phyloP scores from a whole-genome alignment of 192 early-diverging fungal genomes.

The Pilaira anomala region DNA sequence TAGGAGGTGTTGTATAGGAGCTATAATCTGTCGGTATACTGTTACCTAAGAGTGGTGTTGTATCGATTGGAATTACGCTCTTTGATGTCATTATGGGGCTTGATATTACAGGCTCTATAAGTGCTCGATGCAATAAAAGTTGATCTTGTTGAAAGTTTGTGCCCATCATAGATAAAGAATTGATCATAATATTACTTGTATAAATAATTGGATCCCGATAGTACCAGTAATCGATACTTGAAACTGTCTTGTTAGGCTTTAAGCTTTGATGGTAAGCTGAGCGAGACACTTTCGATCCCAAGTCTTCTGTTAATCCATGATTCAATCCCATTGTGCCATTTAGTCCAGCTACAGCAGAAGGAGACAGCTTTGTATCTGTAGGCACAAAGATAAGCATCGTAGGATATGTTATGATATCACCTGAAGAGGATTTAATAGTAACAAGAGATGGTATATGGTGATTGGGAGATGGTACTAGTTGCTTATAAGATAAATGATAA shows the following conservation, averaged over 20 bases:
- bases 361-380: slow-evolving; percentile 3
- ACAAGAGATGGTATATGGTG: background rate
- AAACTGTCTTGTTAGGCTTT: background rate
- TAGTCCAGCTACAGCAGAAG: background rate
- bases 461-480: background rate
- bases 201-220: slow-evolving; percentile 6
- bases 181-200: background rate
- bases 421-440: background rate
- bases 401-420: slow-evolving; percentile 2
- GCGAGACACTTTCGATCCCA: slow-evolving; percentile 4
- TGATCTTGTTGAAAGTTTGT: slow-evolving; percentile 60
- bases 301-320: slow-evolving; percentile 6
- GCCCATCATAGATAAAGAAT: background rate
- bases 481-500: background rate
- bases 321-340: slow-evolving; percentile 1
- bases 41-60: background rate
- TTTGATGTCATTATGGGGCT: background rate
- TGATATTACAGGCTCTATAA: slow-evolving; percentile 39
- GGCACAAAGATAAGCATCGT: slow-evolving; percentile 10
- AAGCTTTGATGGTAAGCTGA: background rate
- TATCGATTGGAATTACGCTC: background rate
- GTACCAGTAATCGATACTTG: slow-evolving; percentile 3
- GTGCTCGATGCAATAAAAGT: slow-evolving; percentile 78
- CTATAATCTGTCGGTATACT: no score
- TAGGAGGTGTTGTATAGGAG: no score